Evolutionary conservation across 257 asterid genomes (phyloP), one percentile per base, ranked within the genome.

Genomic region (Schizonepeta tenuifolia): DNA sequence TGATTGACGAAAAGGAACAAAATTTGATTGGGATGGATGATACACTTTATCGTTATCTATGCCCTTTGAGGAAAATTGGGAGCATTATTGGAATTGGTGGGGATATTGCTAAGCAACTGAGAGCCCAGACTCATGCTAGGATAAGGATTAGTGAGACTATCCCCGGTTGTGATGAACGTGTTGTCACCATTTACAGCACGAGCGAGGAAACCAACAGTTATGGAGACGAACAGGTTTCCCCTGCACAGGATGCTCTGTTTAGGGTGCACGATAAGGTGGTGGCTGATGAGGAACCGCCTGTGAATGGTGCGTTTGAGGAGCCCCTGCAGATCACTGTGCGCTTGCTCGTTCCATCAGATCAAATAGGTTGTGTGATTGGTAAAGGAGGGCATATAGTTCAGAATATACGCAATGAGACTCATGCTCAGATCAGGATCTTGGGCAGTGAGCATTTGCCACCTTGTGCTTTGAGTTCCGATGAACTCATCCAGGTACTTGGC

Each of bases 131-230:
- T 80, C 80, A 77, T 59, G 92, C 98, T 7, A 84, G 83, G 81
- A 93, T 93, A 75, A 79, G 93, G 81, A 93, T 93, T 41, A 84
- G 96, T 33, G 97, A 93, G 80, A 82, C 90, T 21, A 82, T 93
- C 40, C 97, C 96, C 1, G 96, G 98, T 11, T 93, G 98, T 47
- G 98, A 93, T 13, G 98, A 90, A 65, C 96, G 98, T 7, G 91
- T 90, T 4, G 85, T 93, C 55, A 93, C 96, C 18, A 86, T 93
- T 83, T 89, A 89, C 59, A 90, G 98, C 60, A 18, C 86, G 6
- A 86, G 88, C 21, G 93, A 82, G 24, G 96, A 90, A 75, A 89
- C 96, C 72, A 93, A 90, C 78, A 81, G 78, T 55, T 87, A 74
- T 66, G 97, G 74, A 41, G 74, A 82, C 6, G 96, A 87, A 49